Conservation (phyloP, 257 asterid genomes). For the Rauvolfia tetraphylla region DNA sequence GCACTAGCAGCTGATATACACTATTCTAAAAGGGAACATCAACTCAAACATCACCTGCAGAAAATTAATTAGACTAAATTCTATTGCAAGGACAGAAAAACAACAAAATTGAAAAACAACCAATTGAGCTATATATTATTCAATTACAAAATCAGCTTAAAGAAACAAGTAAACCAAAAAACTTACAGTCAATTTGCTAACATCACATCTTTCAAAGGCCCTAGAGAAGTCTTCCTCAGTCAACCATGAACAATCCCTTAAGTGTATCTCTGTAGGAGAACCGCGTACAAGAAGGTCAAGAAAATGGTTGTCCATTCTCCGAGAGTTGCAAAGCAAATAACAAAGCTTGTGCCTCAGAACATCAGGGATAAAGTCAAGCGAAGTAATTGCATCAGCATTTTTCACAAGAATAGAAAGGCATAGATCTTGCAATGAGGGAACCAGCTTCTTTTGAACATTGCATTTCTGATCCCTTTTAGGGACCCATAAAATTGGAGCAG, state of each 20-base stretch:
- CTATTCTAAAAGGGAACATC: not conserved
- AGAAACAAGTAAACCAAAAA: conserved; percentile 5
- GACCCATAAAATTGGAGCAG: conserved; percentile 51
- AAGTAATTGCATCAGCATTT: conserved; percentile 75
- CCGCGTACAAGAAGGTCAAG: conserved; percentile 60
- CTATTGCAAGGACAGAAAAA: not conserved
- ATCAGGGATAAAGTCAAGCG: conserved; percentile 83
- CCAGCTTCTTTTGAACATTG: conserved; percentile 33
- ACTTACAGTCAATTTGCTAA: conserved; percentile 61
- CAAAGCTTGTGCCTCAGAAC: conserved; percentile 65
- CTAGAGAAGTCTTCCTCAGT: conserved; percentile 59
- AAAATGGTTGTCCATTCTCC: conserved; percentile 61
- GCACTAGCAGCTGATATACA: not conserved
- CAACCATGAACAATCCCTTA: conserved; percentile 89
- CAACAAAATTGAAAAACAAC: not conserved
- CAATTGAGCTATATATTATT: not conserved
- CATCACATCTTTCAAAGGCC: conserved; percentile 48
- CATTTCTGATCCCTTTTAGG: conserved; percentile 43
- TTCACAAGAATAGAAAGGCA: conserved; percentile 64
- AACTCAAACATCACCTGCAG: not conserved
- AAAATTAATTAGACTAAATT: conserved; percentile 5
- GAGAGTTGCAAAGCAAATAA: conserved; percentile 61
- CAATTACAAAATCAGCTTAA: not conserved
- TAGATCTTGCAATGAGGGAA: conserved; percentile 61
- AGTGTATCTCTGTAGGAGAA: conserved; percentile 74